Evolutionary conservation across 2,329 filamentous ascomycete genomes (phyloP), one percentile per base, ranked within the genome.

Genomic region (Thielaviopsis populi): DNA sequence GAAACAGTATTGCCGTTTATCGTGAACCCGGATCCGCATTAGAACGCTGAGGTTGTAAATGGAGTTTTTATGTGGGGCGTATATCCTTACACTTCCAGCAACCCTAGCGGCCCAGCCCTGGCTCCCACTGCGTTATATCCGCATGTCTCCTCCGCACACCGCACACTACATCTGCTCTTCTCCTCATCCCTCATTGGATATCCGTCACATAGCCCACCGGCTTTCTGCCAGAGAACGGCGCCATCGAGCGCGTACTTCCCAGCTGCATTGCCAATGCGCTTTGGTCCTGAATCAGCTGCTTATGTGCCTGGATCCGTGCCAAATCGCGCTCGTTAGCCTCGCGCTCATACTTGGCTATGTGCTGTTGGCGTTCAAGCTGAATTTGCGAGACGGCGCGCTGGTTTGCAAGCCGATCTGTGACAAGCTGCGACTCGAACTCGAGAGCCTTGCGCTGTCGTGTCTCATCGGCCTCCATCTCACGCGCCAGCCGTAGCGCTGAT

Each of bases 131-230:
- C 17, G 17, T 27, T 30, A 10, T 37, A 46, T 10, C 15, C 15
- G n/a, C 8, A 33, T 54, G 8, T 54, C 27, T 30, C 30, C 17
- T 33, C n/a, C 15, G 24, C 27, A 56, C n/a, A n/a, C n/a, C n/a
- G n/a, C n/a, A n/a, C n/a, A n/a, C 53, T 17, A 37, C 15, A 30
- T 33, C 5, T n/a, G 7, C 53, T 33, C 11, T 19, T n/a, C 53
- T 7, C 15, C 13, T 56, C 22, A 30, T 4, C 37, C 24, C 10
- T 56, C 27, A 56, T n/a, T 60, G 56, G 7, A 53, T 53, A 37
- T 66, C 64, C 15, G 53, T 77, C 40, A 83, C 75, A 67, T 76
- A 83, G n/a, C 81, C 81, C 73, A 83, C 79, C 73, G 81, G 79
- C 67, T 77, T 75, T 68, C 78, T 62, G 43, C 74, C 70, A 10